Evolutionary conservation across 2,329 filamentous ascomycete genomes (phyloP).

Genomic region (Rugonectria rugulosa): DNA sequence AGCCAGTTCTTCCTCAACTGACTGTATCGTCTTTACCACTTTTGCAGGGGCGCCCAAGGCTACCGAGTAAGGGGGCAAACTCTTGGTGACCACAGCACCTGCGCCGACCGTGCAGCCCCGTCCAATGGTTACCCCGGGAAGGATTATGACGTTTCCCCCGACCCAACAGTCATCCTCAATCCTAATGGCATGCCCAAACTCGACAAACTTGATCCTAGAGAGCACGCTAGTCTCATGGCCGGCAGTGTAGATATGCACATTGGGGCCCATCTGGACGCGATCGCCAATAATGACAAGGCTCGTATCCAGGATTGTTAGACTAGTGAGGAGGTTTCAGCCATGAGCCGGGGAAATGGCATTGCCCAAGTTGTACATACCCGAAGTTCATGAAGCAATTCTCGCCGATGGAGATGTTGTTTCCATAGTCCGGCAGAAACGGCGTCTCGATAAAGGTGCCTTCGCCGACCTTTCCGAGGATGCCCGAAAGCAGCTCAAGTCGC

Average conservation of each 20-base stretch:
- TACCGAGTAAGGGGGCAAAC: slow-evolving; percentile 56
- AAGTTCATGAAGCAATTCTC: slow-evolving; percentile 69
- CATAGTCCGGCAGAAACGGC: slow-evolving; percentile 70
- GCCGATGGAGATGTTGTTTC: slow-evolving; percentile 69
- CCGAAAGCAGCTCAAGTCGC: slow-evolving; percentile 17
- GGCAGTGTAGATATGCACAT: slow-evolving; percentile 74
- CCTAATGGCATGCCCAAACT: slow-evolving; percentile 54
- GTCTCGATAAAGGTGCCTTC: slow-evolving; percentile 64
- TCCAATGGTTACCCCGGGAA: slow-evolving; percentile 61
- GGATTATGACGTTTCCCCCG: slow-evolving; percentile 56
- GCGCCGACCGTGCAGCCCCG: slow-evolving; percentile 59
- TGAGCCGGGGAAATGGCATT: not conserved
- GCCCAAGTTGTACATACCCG: slow-evolving; percentile 34
- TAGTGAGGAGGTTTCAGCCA: slow-evolving; percentile 24
- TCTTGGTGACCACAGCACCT: slow-evolving; percentile 57
- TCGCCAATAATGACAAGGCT: slow-evolving; percentile 73
- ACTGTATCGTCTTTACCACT: slow-evolving; percentile 55
- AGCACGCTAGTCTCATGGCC: slow-evolving; percentile 73
- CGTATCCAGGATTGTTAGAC: slow-evolving; percentile 74
- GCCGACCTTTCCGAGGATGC: slow-evolving; percentile 32
- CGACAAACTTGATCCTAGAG: slow-evolving; percentile 54
- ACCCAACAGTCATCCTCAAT: slow-evolving; percentile 65
- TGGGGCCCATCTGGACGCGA: slow-evolving; percentile 75
- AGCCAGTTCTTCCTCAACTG: slow-evolving; percentile 41
- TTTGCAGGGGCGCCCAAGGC: slow-evolving; percentile 56